Percentiles rank a stretch among this genome's conserved stretches.
These are phyloP conservation scores for Striga hermonthica DNA, from an alignment of 305 asterid genomes.

Conservation along the genomic window DNA sequence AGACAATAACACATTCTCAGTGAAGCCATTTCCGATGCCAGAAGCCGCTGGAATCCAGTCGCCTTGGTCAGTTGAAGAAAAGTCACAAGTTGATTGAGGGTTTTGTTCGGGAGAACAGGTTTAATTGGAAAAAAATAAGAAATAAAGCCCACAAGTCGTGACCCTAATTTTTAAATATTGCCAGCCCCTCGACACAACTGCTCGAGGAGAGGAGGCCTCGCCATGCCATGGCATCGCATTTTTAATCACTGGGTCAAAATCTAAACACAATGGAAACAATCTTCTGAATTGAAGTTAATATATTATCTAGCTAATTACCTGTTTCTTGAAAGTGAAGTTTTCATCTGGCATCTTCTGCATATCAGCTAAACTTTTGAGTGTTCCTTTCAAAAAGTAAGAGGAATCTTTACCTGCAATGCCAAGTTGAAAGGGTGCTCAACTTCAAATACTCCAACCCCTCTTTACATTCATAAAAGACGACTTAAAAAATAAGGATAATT, in stretches of 20 bases:
- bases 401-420: conserved; percentile 61
- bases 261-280: not conserved
- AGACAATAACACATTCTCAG: no score
- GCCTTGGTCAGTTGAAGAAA: no score
- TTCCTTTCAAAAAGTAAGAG: conserved; percentile 52
- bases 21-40: no score
- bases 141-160: not conserved
- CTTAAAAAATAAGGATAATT: conserved; percentile 13
- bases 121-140: not conserved
- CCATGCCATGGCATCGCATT: no score
- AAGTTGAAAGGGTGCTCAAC: conserved; percentile 15
- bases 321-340: conserved; percentile 70
- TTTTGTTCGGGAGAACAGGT: no score
- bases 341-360: conserved; percentile 77
- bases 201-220: no score
- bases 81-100: no score
- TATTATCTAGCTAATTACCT: conserved; percentile 44
- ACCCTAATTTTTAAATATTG: no score
- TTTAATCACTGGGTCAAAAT: no score
- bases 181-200: no score
- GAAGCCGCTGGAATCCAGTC: no score
- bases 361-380: conserved; percentile 64
- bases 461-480: conserved; percentile 20
- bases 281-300: conserved; percentile 2
- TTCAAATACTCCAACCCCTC: conserved; percentile 14